A percentile compares a stretch with the other conserved stretches of the same genome.
phyloP scores from a whole-genome alignment of 495 filamentous ascomycete species.

The Terfezia claveryi region DNA sequence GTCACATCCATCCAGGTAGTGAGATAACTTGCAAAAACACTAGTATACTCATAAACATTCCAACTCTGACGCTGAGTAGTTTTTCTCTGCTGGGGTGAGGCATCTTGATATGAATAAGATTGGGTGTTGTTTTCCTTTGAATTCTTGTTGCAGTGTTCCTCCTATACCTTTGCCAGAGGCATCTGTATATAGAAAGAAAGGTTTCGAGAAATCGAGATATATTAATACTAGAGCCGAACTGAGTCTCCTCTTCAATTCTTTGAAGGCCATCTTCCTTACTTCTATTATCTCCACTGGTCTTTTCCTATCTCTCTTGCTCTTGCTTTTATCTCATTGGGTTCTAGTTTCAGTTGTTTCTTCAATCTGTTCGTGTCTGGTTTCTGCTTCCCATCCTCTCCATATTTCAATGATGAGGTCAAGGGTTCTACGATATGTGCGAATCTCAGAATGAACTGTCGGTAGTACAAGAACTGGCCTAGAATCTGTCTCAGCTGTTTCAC shows the following conservation, averaged over 20 bases:
- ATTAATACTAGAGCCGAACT: not conserved
- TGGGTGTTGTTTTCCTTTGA: no score
- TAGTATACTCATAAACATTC: not conserved
- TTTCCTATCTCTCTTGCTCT: no score
- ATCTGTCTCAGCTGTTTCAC: not conserved
- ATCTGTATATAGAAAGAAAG: not conserved
- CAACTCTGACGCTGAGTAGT: not conserved
- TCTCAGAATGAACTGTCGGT: not conserved
- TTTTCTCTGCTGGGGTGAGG: not conserved
- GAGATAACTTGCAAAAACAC: not conserved
- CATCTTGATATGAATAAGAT: no score
- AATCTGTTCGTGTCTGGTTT: not conserved
- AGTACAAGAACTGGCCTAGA: constrained; percentile 1
- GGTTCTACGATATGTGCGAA: not conserved
- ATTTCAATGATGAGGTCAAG: not conserved
- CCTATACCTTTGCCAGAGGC: not conserved
- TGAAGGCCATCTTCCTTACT: no score
- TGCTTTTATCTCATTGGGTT: not conserved
- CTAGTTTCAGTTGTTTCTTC: not conserved
- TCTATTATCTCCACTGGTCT: no score
- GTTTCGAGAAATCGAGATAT: not conserved
- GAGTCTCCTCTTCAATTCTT: not conserved
- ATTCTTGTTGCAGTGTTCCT: no score
- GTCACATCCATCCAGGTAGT: not conserved
- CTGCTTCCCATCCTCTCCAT: not conserved